Evolutionary conservation across 2,329 filamentous ascomycete species (phyloP), one percentile per base, ranked within the genome.

Genomic region (Colletotrichum sansevieriae): DNA sequence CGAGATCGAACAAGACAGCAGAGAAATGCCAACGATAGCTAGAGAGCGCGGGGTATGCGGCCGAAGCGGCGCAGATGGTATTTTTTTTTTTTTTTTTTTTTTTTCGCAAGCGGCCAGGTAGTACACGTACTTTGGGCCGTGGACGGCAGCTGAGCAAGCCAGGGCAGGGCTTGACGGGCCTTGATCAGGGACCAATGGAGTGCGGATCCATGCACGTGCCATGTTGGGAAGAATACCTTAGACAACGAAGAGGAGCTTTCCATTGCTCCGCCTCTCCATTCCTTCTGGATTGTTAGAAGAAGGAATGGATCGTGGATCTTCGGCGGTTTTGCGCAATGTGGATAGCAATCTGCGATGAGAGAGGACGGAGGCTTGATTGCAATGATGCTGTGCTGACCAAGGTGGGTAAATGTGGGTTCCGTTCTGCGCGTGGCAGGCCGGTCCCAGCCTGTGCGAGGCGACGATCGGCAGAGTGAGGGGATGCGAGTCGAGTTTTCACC

Each of bases 251-350:
- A 20, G 10, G 29, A 52, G 65, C 13, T 37, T 43, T 54, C 20
- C 22, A 22, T 49, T 65, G 29, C 54, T 60, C 62, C 61, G 47
- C 47, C 61, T 60, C 60, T 20, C 61, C 62, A 68, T 68, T 68
- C 15, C 65, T 68, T 68, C 65, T 68, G 62, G 65, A 68, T 65
- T 61, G 54, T 41, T 29, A 47, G 55, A 58, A 55, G 65, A 68
- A 68, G 54, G 35, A 68, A 65, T 60, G 47, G 55, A 68, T 49
- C 65, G 43, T 49, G 43, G 65, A 49, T 68, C 61, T 44, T 55
- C 52, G 65, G 65, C 61, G 65, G 47, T 59, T 60, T 59, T 65
- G 55, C 65, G 47, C 63, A 63, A 65, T 39, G 65, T 68, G 65
- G 65, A 49, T 43, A 55, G 55, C 25, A 68, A 65, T 65, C 46